phyloP scores from a whole-genome alignment of 257 asterid species.

The Jaltomata sinuosa region DNA sequence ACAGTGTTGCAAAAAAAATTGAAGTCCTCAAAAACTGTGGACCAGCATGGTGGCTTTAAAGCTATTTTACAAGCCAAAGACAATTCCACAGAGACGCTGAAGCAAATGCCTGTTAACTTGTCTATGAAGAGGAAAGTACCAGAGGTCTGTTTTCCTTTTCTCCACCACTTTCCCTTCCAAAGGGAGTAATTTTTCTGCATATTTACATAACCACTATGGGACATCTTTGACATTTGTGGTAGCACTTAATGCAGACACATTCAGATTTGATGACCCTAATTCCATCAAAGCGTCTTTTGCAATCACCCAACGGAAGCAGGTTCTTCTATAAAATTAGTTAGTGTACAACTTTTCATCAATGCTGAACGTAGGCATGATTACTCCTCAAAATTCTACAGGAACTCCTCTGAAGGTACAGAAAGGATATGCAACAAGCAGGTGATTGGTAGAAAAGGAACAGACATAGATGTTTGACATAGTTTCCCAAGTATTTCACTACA shows the following conservation, averaged over 20 bases:
- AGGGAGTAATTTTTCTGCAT: not conserved
- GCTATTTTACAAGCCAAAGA: slow-evolving; percentile 15
- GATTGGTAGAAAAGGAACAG: not conserved
- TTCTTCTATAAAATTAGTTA: slow-evolving; percentile 5
- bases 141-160: slow-evolving; percentile 40
- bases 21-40: slow-evolving; percentile 23
- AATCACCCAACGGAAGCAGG: slow-evolving; percentile 46
- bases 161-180: not conserved
- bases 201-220: not conserved
- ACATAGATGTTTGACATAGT: slow-evolving; percentile 3
- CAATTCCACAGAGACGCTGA: slow-evolving; percentile 15
- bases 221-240: not conserved
- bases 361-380: slow-evolving; percentile 4
- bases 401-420: slow-evolving; percentile 27
- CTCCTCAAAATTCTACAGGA: slow-evolving; percentile 41
- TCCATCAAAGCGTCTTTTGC: slow-evolving; percentile 56
- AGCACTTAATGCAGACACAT: slow-evolving; percentile 26
- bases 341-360: not conserved
- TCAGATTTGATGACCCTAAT: slow-evolving; percentile 25
- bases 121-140: slow-evolving; percentile 53
- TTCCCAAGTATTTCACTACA: not conserved
- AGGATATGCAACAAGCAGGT: slow-evolving; percentile 42
- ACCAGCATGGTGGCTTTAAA: slow-evolving; percentile 23
- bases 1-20: slow-evolving; percentile 22
- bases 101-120: slow-evolving; percentile 24